Percentiles rank a stretch among this genome's conserved stretches.
Evolutionary conservation across 345 rosid genomes (phyloP).

Genomic region (Theobroma cacao): DNA sequence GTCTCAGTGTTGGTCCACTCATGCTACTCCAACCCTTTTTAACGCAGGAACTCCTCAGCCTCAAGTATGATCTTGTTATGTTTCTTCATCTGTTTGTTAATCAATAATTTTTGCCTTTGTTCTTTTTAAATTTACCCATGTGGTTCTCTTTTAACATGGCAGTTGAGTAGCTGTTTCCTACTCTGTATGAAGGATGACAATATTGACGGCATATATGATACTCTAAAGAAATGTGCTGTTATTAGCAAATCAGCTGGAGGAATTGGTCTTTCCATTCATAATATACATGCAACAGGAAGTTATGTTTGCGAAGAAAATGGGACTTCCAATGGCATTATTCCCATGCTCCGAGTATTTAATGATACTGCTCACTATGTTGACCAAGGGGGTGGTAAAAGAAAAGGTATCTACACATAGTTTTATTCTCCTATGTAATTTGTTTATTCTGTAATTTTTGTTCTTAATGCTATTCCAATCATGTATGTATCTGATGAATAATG

Average conservation of each 20-base stretch:
- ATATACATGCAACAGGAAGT: conserved; percentile 62
- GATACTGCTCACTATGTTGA: conserved; percentile 82
- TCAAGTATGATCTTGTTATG: conserved; percentile 25
- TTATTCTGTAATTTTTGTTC: background rate
- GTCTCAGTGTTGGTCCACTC: conserved; percentile 44
- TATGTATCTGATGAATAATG: background rate
- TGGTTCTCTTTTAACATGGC: background rate
- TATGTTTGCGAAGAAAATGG: conserved; percentile 76
- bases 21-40: conserved; percentile 43
- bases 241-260: conserved; percentile 78
- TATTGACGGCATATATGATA: conserved; percentile 68
- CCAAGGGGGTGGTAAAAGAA: conserved; percentile 80
- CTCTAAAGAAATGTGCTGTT: conserved; percentile 70
- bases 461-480: background rate
- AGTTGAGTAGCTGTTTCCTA: conserved; percentile 56
- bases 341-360: conserved; percentile 70
- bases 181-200: conserved; percentile 70
- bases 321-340: conserved; percentile 81
- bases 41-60: conserved; percentile 44
- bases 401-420: conserved; percentile 34
- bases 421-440: background rate
- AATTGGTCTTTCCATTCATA: conserved; percentile 60
- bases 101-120: background rate
- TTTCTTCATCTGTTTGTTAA: background rate
- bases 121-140: background rate